Percentiles rank a stretch among this genome's conserved stretches.
Conservation (phyloP, 2,329 filamentous ascomycete genomes). For the Pseudogymnoascus sp. region DNA sequence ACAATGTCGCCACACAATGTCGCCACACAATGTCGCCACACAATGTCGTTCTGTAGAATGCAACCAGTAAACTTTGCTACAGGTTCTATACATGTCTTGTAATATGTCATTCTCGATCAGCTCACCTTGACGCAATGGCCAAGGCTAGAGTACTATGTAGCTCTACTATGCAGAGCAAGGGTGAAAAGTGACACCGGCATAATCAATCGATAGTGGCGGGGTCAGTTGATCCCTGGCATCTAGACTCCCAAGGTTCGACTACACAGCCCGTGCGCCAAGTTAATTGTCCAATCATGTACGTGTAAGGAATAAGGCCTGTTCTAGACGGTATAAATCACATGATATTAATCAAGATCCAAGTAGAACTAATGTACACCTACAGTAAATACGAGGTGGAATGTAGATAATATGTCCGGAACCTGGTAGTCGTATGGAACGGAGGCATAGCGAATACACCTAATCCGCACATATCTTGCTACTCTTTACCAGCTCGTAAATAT, state of each 20-base stretch:
- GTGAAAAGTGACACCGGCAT: background rate
- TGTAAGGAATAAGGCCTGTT: background rate
- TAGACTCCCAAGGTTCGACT: background rate
- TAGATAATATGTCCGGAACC: background rate
- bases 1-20: no score
- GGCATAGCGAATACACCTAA: background rate
- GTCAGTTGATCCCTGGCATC: background rate
- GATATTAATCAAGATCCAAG: background rate
- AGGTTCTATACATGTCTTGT: no score
- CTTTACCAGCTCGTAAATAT: background rate
- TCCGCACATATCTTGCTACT: background rate
- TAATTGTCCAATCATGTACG: background rate
- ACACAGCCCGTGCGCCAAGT: background rate
- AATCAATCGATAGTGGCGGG: background rate
- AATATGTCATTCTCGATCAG: background rate
- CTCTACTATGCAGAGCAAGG: background rate
- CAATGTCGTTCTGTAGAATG: no score
- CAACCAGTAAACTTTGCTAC: background rate
- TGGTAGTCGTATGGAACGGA: background rate
- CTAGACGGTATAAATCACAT: background rate
- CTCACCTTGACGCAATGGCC: background rate
- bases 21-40: no score
- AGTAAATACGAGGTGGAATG: background rate
- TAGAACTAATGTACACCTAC: background rate
- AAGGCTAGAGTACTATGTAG: no score